Conservation (phyloP, 2,329 filamentous ascomycete species). For the Aspergillus sergii region DNA sequence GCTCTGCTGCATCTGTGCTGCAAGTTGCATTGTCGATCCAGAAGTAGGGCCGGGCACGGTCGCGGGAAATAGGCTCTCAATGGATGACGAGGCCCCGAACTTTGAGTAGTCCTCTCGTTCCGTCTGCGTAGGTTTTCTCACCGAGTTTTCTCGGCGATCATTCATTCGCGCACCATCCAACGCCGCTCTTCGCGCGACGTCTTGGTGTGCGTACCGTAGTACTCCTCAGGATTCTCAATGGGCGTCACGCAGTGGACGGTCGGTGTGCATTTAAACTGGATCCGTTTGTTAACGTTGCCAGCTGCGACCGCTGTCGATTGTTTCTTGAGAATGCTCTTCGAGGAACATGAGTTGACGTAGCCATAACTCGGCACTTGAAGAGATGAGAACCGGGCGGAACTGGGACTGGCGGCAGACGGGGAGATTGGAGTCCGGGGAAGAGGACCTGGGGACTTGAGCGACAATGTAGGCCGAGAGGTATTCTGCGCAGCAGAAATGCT, state of each 20-base stretch:
- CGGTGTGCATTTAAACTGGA: slow-evolving; percentile 48
- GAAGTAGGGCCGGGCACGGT: slow-evolving; percentile 11
- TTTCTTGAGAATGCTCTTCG: slow-evolving; percentile 54
- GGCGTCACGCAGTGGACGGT: slow-evolving; percentile 51
- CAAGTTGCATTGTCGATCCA: slow-evolving; percentile 7
- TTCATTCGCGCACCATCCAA: slow-evolving; percentile 45
- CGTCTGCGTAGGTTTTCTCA: neutral
- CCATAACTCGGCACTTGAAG: slow-evolving; percentile 43
- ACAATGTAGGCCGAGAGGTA: slow-evolving; percentile 39
- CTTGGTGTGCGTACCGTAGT: slow-evolving; percentile 51
- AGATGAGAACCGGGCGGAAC: slow-evolving; percentile 45
- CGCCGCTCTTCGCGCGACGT: slow-evolving; percentile 50
- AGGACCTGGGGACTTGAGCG: slow-evolving; percentile 46
- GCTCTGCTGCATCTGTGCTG: slow-evolving; percentile 1
- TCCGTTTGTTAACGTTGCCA: slow-evolving; percentile 35
- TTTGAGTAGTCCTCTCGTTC: neutral
- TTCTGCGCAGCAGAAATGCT: slow-evolving; percentile 45
- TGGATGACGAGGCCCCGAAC: neutral
- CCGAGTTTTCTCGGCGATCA: neutral
- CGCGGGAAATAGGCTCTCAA: neutral
- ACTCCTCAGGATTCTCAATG: slow-evolving; percentile 52
- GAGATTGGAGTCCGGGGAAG: slow-evolving; percentile 48
- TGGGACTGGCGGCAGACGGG: slow-evolving; percentile 45
- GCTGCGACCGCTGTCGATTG: slow-evolving; percentile 22
- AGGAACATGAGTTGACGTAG: slow-evolving; percentile 48